phyloP scores from a whole-genome alignment of 1,284 basidiomycete species.

The Sphagnurus paluster region DNA sequence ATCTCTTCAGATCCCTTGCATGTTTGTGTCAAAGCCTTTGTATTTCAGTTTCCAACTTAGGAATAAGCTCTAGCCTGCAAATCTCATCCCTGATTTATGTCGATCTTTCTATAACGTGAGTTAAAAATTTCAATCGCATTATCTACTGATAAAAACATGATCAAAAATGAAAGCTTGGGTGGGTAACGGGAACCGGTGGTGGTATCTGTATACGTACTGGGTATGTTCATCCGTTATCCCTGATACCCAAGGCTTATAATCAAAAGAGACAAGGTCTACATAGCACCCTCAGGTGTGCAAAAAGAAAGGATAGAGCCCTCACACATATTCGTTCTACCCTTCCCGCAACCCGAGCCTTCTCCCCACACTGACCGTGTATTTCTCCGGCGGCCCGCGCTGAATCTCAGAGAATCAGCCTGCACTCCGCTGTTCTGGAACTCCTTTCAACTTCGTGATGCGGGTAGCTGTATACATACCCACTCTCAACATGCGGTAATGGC shows the following conservation, averaged over 20 bases:
- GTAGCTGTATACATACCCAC: constrained; percentile 87
- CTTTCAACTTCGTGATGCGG: constrained; percentile 74
- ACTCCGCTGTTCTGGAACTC: constrained; percentile 93
- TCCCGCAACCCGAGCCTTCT: constrained; percentile 60
- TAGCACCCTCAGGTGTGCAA: constrained; percentile 86
- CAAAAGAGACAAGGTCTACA: constrained; percentile 73
- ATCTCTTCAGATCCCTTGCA: constrained; percentile 49
- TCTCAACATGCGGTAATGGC: constrained; percentile 86
- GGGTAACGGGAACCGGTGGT: constrained; percentile 65
- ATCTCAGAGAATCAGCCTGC: constrained; percentile 79
- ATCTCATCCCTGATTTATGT: constrained; percentile 79
- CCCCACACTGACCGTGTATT: constrained; percentile 71
- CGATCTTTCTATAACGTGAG: constrained; percentile 55
- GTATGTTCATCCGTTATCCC: constrained; percentile 39
- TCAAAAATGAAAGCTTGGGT: constrained; percentile 40
- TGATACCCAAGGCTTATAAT: not conserved
- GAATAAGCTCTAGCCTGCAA: constrained; percentile 62
- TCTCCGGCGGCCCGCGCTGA: constrained; percentile 65
- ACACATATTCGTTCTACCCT: constrained; percentile 86
- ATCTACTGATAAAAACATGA: not conserved
- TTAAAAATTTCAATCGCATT: constrained; percentile 3
- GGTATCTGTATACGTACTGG: constrained; percentile 71
- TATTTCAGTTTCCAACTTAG: not conserved
- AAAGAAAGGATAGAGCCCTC: constrained; percentile 80
- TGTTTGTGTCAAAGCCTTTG: constrained; percentile 31